A percentile compares a stretch with the other conserved stretches of the same genome.
phyloP scores from a whole-genome alignment of 208 protist species.

The Acanthamoeba polyphaga region DNA sequence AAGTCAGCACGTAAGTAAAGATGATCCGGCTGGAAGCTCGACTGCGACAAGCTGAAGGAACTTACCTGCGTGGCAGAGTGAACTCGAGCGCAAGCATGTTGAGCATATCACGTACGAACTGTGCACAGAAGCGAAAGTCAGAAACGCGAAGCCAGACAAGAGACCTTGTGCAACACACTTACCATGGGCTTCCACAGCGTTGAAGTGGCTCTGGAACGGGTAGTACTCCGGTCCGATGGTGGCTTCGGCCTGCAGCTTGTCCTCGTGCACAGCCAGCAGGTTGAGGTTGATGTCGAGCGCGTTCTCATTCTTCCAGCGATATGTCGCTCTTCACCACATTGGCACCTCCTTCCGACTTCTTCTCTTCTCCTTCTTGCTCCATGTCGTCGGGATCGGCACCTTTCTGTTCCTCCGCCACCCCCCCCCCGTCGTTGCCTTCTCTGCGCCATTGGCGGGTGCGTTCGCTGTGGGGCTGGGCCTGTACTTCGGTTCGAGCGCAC shows the following conservation, averaged over 20 bases:
- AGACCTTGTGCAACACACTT: no score
- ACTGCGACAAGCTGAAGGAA: neutral
- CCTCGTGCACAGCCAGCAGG: conserved; percentile 56
- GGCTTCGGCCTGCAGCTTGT: conserved; percentile 25
- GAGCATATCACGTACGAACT: conserved; percentile 54
- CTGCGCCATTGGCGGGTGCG: neutral
- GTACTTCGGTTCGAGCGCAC: conserved; percentile 28
- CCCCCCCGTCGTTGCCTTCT: neutral
- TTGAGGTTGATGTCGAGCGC: neutral
- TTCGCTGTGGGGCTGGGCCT: neutral
- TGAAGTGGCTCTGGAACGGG: conserved; percentile 62
- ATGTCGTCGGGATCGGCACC: neutral
- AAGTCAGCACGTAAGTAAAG: neutral
- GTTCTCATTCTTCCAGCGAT: conserved; percentile 10
- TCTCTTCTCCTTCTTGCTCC: conserved; percentile 34
- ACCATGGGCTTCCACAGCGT: conserved; percentile 53
- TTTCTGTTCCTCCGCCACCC: neutral
- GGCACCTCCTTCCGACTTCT: neutral
- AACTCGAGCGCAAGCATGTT: conserved; percentile 62
- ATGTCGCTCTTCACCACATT: conserved; percentile 5
- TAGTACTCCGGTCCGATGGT: conserved; percentile 53
- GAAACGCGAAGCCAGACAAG: neutral
- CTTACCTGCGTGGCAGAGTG: neutral
- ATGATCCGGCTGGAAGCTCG: neutral
- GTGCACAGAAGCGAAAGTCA: neutral